Evolutionary conservation across 169 alveolate species (phyloP), one percentile per base, ranked within the genome.

Genomic region (Perkinsus chesapeaki): DNA sequence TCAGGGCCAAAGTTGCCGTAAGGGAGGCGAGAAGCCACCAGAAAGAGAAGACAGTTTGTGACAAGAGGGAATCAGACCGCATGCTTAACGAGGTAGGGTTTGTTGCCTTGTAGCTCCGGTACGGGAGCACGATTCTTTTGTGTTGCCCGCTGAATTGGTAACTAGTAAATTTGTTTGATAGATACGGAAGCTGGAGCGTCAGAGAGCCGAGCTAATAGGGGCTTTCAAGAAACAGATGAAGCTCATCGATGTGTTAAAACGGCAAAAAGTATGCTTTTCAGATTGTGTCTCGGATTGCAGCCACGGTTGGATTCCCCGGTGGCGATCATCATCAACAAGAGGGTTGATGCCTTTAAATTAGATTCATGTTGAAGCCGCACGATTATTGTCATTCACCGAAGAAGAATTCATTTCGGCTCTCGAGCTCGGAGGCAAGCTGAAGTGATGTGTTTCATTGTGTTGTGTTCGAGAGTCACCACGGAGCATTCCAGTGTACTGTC

Each of bases 181-280:
- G 91, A 96, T 96, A 92, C 95, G 96, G 92, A 96, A 96, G 93
- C 93, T 97, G 12, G 97, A 96, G 94, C 95, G 96, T 93, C 97
- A 97, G 92, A 94, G 97, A 92, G 96, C 95, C 92, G 98, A 97
- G 91, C 94, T 97, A 12, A 93, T 96, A 43, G 94, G 94, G 5
- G 98, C 97, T 0, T 96, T 96, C 95, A 97, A 97, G 95, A 97
- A 96, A 92, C 97, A 96, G 93, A 95, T 96, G 95, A 96, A 97
- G 94, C 95, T 97, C 39, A 96, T 97, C 60, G 98, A 97, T 93
- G 95, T 97, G 39, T 95, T 97, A 91, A 97, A 97, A 93, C 95
- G 97, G 91, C 97, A 96, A 93, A 96, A 97, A 72, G 96, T 96
- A 48, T 9, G 60, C 23, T 9, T 5, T 43, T 43, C 16, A 16